These are phyloP conservation scores for Diaporthe humulicola DNA, from an alignment of 2,329 filamentous ascomycete genomes.

Conservation along the genomic window DNA sequence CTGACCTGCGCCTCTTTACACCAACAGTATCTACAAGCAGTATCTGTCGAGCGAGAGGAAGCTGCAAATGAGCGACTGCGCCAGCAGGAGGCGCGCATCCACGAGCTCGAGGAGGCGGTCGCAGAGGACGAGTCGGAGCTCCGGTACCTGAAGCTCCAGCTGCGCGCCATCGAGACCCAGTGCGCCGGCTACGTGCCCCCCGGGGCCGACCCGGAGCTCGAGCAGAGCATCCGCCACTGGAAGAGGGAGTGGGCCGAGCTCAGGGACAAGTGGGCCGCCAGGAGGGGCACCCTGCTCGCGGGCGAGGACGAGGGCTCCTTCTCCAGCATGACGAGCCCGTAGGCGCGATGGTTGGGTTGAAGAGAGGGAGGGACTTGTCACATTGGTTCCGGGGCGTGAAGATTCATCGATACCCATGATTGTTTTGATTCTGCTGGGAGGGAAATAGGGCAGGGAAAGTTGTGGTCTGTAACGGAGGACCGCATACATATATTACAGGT, in stretches of 20 bases:
- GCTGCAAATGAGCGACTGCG: constrained; percentile 70
- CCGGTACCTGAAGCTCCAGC: constrained; percentile 71
- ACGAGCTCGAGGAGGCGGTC: constrained; percentile 69
- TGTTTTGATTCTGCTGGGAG: neutral
- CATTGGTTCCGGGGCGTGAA: constrained; percentile 6
- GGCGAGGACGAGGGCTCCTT: constrained; percentile 21
- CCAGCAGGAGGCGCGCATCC: constrained; percentile 70
- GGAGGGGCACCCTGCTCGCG: constrained; percentile 29
- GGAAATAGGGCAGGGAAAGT: neutral
- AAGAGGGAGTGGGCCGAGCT: constrained; percentile 70
- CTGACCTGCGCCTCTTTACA: constrained; percentile 44
- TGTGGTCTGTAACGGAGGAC: neutral
- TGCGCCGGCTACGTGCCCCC: constrained; percentile 61
- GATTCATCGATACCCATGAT: constrained; percentile 29
- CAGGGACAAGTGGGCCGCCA: constrained; percentile 38
- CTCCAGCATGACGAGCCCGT: constrained; percentile 30
- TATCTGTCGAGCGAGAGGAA: constrained; percentile 71
- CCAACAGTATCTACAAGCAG: constrained; percentile 69
- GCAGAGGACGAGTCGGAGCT: constrained; percentile 71
- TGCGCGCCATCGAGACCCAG: constrained; percentile 73
- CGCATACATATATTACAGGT: neutral
- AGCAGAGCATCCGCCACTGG: constrained; percentile 71
- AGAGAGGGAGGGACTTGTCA: neutral
- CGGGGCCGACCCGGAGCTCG: constrained; percentile 67
- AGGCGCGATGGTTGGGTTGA: neutral